Evolutionary conservation across 192 early-diverging fungal genomes (phyloP).

Genomic region (Coemansia sp.): DNA sequence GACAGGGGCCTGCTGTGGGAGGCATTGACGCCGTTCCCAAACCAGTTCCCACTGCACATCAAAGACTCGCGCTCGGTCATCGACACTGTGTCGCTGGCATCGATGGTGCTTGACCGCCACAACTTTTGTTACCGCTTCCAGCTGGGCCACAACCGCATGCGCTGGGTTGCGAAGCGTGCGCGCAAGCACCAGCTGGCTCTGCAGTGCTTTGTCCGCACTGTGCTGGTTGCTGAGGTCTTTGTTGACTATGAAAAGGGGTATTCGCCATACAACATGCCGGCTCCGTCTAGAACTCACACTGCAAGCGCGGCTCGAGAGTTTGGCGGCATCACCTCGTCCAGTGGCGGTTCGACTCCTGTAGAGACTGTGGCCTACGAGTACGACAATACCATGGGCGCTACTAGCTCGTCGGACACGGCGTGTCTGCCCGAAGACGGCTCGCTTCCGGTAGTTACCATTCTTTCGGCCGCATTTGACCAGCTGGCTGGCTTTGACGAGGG

Average conservation of each 20-base stretch:
- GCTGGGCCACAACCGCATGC: slow-evolving; percentile 42
- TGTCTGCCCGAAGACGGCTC: slow-evolving; percentile 36
- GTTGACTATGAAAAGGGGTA: slow-evolving; percentile 52
- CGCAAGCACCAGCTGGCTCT: slow-evolving; percentile 46
- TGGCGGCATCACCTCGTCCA: slow-evolving; percentile 13
- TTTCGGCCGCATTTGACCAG: slow-evolving; percentile 37
- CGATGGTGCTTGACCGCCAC: slow-evolving; percentile 52
- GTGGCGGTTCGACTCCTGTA: slow-evolving; percentile 33
- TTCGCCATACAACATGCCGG: slow-evolving; percentile 34
- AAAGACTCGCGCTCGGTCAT: slow-evolving; percentile 44
- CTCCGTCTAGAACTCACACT: neutral
- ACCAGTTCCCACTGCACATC: slow-evolving; percentile 53
- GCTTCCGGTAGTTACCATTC: slow-evolving; percentile 44
- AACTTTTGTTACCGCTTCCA: slow-evolving; percentile 55
- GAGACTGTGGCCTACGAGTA: slow-evolving; percentile 4
- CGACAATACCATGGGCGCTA: neutral
- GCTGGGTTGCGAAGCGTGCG: slow-evolving; percentile 42
- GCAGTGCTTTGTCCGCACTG: slow-evolving; percentile 42
- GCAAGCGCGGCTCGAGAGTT: neutral
- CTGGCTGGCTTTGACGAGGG: slow-evolving; percentile 28
- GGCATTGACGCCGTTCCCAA: slow-evolving; percentile 48
- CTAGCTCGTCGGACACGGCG: neutral
- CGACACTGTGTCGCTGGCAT: slow-evolving; percentile 42
- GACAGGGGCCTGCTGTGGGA: slow-evolving; percentile 49
- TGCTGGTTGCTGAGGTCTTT: slow-evolving; percentile 47